These are phyloP conservation scores for Acorus calamus DNA, from an alignment of 106 monocot species.

Conservation along the genomic window DNA sequence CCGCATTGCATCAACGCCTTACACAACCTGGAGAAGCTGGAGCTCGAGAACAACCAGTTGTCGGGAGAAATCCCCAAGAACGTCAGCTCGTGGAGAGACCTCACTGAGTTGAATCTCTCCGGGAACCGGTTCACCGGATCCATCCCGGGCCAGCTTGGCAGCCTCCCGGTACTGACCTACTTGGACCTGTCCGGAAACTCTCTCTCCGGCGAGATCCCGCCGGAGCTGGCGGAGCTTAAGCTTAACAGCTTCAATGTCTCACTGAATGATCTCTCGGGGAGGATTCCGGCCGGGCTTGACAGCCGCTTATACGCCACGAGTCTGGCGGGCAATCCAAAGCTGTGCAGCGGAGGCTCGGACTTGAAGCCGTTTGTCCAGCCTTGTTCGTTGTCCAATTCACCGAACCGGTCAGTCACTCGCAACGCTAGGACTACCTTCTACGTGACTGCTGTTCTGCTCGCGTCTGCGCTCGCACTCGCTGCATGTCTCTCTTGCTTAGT, in stretches of 20 bases:
- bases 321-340: slow-evolving; percentile 25
- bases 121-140: slow-evolving; percentile 34
- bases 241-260: slow-evolving; percentile 36
- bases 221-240: slow-evolving; percentile 14
- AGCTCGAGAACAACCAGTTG: slow-evolving; percentile 33
- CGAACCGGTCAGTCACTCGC: neutral
- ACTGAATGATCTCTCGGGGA: slow-evolving; percentile 30
- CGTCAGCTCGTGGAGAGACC: slow-evolving; percentile 24
- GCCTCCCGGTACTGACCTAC: slow-evolving; percentile 40
- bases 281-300: slow-evolving; percentile 28
- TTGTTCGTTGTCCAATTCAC: too few species aligned
- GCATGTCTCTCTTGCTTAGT: slow-evolving; percentile 11
- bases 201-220: slow-evolving; percentile 36
- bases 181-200: slow-evolving; percentile 41
- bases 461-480: slow-evolving; percentile 13
- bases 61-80: slow-evolving; percentile 18
- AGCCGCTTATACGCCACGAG: slow-evolving; percentile 8
- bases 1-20: slow-evolving; percentile 24
- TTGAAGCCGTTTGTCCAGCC: too few species aligned
- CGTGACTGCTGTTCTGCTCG: slow-evolving; percentile 10
- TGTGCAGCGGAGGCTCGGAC: slow-evolving; percentile 16
- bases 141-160: slow-evolving; percentile 17
- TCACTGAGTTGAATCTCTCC: slow-evolving; percentile 42
- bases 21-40: slow-evolving; percentile 21
- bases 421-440: neutral